Conservation (phyloP, 83 land plant species). For the Picea abies region DNA sequence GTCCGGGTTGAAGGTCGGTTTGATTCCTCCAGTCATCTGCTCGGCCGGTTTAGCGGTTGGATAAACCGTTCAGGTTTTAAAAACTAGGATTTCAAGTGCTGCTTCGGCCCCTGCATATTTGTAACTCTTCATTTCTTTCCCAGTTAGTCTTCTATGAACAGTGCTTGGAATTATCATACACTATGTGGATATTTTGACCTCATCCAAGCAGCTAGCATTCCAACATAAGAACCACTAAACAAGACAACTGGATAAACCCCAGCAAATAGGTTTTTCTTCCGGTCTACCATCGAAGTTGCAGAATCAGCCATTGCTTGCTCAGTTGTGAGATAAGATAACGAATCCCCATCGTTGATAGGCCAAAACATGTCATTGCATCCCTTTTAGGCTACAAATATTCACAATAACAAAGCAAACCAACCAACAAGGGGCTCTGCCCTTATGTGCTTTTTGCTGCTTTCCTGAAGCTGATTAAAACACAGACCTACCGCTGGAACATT, state of each 20-base stretch:
- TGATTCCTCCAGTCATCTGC: no score
- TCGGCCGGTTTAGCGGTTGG: no score
- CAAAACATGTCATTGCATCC: not conserved
- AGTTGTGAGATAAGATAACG: conserved; percentile 51
- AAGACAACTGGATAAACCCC: conserved; percentile 67
- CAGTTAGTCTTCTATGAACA: conserved; percentile 22
- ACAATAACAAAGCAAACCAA: no score
- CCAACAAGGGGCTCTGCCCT: no score
- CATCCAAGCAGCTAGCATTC: conserved; percentile 86
- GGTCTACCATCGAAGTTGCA: conserved; percentile 47
- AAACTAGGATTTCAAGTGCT: no score
- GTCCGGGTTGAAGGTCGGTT: no score
- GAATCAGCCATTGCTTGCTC: conserved; percentile 75
- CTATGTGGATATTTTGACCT: conserved; percentile 79
- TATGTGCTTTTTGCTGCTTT: no score
- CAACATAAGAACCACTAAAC: conserved; percentile 84
- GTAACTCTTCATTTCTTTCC: conserved; percentile 38
- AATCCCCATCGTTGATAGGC: conserved; percentile 43
- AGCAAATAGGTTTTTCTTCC: conserved; percentile 63
- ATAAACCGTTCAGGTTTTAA: no score
- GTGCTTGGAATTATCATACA: conserved; percentile 17
- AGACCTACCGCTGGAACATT: no score
- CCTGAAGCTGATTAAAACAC: no score
- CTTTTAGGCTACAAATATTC: no score
- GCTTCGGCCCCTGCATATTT: no score